A percentile compares a stretch with the other conserved stretches of the same genome.
phyloP scores from a whole-genome alignment of 2,329 filamentous ascomycete genomes.

The Dactylellina cionopaga region DNA sequence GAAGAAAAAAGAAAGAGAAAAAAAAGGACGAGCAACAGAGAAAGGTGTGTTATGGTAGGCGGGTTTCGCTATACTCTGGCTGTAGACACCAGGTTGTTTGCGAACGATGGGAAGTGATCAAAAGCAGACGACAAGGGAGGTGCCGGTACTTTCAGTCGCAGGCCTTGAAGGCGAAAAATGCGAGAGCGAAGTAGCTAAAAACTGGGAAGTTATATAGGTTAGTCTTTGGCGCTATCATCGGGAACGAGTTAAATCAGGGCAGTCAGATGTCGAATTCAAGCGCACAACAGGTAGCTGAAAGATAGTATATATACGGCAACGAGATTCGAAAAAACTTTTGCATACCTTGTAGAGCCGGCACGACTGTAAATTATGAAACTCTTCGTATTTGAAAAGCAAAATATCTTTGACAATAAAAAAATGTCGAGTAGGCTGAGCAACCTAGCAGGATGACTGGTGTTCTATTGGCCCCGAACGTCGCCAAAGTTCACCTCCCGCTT shows the following conservation, averaged over 20 bases:
- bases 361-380: slow-evolving; percentile 5
- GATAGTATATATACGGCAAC: no score
- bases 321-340: slow-evolving; percentile 26
- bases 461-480: slow-evolving; percentile 37
- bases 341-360: slow-evolving; percentile 45
- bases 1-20: no score
- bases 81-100: slow-evolving; percentile 11
- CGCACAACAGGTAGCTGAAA: not conserved
- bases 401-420: slow-evolving; percentile 7
- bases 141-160: slow-evolving; percentile 31
- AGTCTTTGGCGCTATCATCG: slow-evolving; percentile 5
- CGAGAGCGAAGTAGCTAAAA: slow-evolving; percentile 30
- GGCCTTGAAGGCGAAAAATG: slow-evolving; percentile 28
- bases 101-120: slow-evolving; percentile 8
- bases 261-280: not conserved
- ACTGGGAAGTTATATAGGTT: slow-evolving; percentile 8
- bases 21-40: slow-evolving; percentile 2
- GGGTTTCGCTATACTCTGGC: slow-evolving; percentile 10
- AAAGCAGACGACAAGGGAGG: slow-evolving; percentile 11
- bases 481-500: slow-evolving; percentile 49
- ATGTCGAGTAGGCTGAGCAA: slow-evolving; percentile 28
- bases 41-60: not conserved
- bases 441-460: slow-evolving; percentile 23
- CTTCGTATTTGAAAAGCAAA: slow-evolving; percentile 25
- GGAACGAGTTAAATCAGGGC: not conserved